Evolutionary conservation across 108 stramenopile species (phyloP).

Genomic region (Epithemia pelagica): DNA sequence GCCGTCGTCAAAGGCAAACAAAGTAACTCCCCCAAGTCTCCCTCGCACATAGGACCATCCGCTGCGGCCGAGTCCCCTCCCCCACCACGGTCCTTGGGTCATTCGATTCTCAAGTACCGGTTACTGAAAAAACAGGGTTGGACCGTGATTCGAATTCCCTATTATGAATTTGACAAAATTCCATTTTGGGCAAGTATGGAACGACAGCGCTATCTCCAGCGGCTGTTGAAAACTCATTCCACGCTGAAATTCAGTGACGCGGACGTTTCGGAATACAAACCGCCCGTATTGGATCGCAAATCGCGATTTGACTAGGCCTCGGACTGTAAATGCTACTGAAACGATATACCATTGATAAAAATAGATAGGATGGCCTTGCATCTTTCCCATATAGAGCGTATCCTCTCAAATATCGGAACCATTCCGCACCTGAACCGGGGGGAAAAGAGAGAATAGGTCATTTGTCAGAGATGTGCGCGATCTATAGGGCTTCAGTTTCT

Average conservation of each 20-base stretch:
- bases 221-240: constrained; percentile 76
- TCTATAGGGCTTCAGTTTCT: no score
- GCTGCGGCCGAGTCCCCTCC: constrained; percentile 6
- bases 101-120: constrained; percentile 78
- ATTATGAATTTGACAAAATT: constrained; percentile 85
- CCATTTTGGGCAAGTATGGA: constrained; percentile 87
- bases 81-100: constrained; percentile 63
- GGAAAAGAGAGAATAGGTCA: no score
- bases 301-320: constrained; percentile 67
- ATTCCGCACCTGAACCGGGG: no score
- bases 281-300: constrained; percentile 41
- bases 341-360: no score
- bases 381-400: no score
- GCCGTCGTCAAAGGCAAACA: not conserved
- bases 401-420: no score
- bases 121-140: constrained; percentile 79
- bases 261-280: constrained; percentile 80
- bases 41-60: no score
- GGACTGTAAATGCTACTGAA: no score
- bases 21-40: not conserved
- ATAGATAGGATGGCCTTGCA: no score
- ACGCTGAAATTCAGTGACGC: constrained; percentile 68
- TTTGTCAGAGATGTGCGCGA: no score
- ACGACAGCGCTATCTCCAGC: constrained; percentile 79
- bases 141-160: constrained; percentile 81